phyloP scores from a whole-genome alignment of 352 stramenopile species.

The Phytophthora fragariae region DNA sequence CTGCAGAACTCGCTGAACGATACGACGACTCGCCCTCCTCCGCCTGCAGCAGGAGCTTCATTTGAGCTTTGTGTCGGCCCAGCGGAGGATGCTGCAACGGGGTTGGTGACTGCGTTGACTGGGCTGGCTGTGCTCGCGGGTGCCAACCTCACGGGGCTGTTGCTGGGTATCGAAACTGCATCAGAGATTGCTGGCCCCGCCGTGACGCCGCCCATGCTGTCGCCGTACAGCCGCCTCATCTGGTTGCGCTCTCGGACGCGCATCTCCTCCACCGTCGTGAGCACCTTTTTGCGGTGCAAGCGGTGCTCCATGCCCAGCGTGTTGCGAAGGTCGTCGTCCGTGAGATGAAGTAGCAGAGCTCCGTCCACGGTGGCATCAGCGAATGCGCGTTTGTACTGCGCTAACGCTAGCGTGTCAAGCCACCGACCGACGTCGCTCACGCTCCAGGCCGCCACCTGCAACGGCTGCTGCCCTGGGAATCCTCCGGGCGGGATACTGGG shows the following conservation, averaged over 20 bases:
- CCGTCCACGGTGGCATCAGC: slow-evolving; percentile 90
- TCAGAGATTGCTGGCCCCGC: slow-evolving; percentile 15
- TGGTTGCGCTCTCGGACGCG: slow-evolving; percentile 58
- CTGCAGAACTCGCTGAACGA: slow-evolving; percentile 79
- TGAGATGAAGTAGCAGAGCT: slow-evolving; percentile 90
- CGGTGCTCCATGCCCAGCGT: slow-evolving; percentile 95
- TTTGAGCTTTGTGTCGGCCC: background rate
- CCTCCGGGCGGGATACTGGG: slow-evolving; percentile 54
- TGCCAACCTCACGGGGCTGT: slow-evolving; percentile 4
- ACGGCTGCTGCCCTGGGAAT: slow-evolving; percentile 70
- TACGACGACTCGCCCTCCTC: slow-evolving; percentile 50
- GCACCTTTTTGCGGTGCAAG: slow-evolving; percentile 96
- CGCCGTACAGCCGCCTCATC: slow-evolving; percentile 56
- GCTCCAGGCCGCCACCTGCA: slow-evolving; percentile 83
- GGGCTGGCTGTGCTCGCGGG: background rate
- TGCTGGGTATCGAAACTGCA: slow-evolving; percentile 4
- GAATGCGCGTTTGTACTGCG: slow-evolving; percentile 92
- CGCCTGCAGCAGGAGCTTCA: slow-evolving; percentile 13
- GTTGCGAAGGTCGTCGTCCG: slow-evolving; percentile 93
- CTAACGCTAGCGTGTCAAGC: slow-evolving; percentile 90
- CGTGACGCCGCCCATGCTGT: slow-evolving; percentile 3
- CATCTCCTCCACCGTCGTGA: slow-evolving; percentile 88
- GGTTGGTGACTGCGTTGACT: slow-evolving; percentile 2
- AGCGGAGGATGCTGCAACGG: slow-evolving; percentile 5
- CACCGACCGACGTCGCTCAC: slow-evolving; percentile 91